A percentile compares a stretch with the other conserved stretches of the same genome.
Conservation (phyloP, 1,284 basidiomycete species). For the Ceratobasidium sp. region DNA sequence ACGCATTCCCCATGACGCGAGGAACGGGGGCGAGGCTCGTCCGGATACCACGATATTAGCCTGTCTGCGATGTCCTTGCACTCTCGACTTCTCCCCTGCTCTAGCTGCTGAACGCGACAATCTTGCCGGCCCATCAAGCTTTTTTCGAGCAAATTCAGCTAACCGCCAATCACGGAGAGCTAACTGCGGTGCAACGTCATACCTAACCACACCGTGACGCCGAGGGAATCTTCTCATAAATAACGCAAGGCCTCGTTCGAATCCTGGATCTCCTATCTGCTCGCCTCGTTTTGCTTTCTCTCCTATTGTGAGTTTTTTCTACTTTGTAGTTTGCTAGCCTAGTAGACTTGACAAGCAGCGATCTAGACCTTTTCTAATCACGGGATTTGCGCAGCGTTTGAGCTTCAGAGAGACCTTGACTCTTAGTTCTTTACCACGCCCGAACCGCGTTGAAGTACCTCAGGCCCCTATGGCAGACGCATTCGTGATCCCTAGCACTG, state of each 20-base stretch:
- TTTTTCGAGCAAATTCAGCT: constrained; percentile 25
- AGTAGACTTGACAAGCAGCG: constrained; percentile 1
- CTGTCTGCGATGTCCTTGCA: not conserved
- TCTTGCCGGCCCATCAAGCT: constrained; percentile 12
- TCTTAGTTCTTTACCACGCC: constrained; percentile 4
- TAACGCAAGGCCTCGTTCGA: not conserved
- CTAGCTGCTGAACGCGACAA: not conserved
- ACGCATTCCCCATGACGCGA: constrained; percentile 26
- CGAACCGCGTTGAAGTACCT: constrained; percentile 3
- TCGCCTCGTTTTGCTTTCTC: constrained; percentile 7
- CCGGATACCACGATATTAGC: constrained; percentile 12
- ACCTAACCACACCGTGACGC: constrained; percentile 31
- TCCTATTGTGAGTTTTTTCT: not conserved
- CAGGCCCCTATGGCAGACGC: constrained; percentile 5
- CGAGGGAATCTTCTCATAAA: constrained; percentile 3
- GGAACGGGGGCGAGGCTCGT: constrained; percentile 30
- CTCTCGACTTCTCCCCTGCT: not conserved
- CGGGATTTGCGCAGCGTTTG: constrained; percentile 18
- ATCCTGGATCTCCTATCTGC: constrained; percentile 4
- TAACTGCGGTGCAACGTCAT: constrained; percentile 38
- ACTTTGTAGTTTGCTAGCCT: not conserved
- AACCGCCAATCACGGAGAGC: constrained; percentile 28
- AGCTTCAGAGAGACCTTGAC: not conserved
- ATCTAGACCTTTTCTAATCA: constrained; percentile 24
- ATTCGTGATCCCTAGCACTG: constrained; percentile 30